These are phyloP conservation scores for Cercophora newfieldiana DNA, from an alignment of 495 filamentous ascomycete genomes.

Conservation along the genomic window DNA sequence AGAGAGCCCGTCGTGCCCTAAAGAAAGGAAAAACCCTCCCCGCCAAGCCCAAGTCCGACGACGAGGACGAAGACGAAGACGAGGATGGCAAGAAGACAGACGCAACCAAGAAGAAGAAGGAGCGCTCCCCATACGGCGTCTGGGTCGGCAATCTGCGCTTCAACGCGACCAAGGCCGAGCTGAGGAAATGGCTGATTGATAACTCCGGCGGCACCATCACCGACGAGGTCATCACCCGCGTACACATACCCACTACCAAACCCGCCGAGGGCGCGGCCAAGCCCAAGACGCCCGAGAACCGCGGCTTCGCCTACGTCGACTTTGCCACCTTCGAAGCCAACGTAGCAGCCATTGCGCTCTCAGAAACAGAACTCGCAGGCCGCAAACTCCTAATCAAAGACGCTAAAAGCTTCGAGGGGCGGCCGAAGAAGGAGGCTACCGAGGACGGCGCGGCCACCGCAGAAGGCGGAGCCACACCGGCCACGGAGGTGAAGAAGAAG, in stretches of 20 bases:
- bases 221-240: slow-evolving; percentile 70
- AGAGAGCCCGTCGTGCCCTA: slow-evolving; percentile 78
- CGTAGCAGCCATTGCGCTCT: slow-evolving; percentile 70
- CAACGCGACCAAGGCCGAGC: slow-evolving; percentile 66
- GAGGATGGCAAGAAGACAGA: slow-evolving; percentile 34
- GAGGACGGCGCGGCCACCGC: slow-evolving; percentile 25
- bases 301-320: slow-evolving; percentile 95
- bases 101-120: slow-evolving; percentile 45
- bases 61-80: slow-evolving; percentile 43
- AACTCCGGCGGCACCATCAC: slow-evolving; percentile 63
- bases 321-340: slow-evolving; percentile 69
- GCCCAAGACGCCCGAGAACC: slow-evolving; percentile 52
- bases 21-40: slow-evolving; percentile 68
- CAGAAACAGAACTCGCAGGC: slow-evolving; percentile 72
- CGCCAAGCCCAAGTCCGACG: slow-evolving; percentile 41
- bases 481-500: slow-evolving; percentile 38
- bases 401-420: slow-evolving; percentile 78
- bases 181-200: slow-evolving; percentile 74
- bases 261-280: slow-evolving; percentile 21
- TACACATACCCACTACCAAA: slow-evolving; percentile 70
- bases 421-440: slow-evolving; percentile 52
- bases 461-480: slow-evolving; percentile 19
- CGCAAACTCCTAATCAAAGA: slow-evolving; percentile 90
- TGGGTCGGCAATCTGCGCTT: slow-evolving; percentile 97
- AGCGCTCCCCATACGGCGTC: slow-evolving; percentile 76